Evolutionary conservation across 257 asterid species (phyloP).

Genomic region (Knoxia roxburghii): DNA sequence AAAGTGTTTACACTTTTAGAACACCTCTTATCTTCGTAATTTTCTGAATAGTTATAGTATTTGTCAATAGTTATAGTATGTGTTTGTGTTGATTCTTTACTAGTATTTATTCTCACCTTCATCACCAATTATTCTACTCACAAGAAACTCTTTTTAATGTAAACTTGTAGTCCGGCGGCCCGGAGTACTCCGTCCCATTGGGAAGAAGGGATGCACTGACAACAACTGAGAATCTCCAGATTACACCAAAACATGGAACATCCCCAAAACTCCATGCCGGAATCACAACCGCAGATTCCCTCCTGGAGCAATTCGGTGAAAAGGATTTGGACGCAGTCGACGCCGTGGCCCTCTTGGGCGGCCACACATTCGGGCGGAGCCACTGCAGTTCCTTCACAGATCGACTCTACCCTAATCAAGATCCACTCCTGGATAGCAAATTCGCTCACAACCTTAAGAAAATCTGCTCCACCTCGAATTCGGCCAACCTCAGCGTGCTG

Average conservation of each 20-base stretch:
- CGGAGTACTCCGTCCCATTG: slow-evolving; percentile 10
- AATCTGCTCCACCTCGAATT: slow-evolving; percentile 37
- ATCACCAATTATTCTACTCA: no score
- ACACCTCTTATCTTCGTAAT: no score
- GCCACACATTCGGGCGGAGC: slow-evolving; percentile 70
- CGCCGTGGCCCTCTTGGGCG: slow-evolving; percentile 73
- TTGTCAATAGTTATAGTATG: no score
- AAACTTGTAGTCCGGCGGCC: slow-evolving; percentile 9
- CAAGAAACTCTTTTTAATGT: no score
- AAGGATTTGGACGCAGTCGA: slow-evolving; percentile 48
- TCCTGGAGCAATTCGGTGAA: slow-evolving; percentile 29
- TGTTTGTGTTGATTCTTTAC: no score
- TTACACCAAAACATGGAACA: not conserved
- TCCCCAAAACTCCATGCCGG: not conserved
- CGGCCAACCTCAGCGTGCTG: slow-evolving; percentile 44
- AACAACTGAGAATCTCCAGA: not conserved
- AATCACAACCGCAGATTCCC: not conserved
- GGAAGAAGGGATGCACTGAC: slow-evolving; percentile 10
- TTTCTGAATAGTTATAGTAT: no score
- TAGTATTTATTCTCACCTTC: no score
- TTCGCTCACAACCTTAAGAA: slow-evolving; percentile 40
- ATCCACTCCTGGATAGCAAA: slow-evolving; percentile 48
- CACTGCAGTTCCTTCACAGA: slow-evolving; percentile 51
- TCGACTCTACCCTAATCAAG: slow-evolving; percentile 71
- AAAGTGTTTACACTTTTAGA: no score